These are phyloP conservation scores for Coleophoma crateriformis DNA, from an alignment of 2,329 filamentous ascomycete genomes.

Conservation along the genomic window DNA sequence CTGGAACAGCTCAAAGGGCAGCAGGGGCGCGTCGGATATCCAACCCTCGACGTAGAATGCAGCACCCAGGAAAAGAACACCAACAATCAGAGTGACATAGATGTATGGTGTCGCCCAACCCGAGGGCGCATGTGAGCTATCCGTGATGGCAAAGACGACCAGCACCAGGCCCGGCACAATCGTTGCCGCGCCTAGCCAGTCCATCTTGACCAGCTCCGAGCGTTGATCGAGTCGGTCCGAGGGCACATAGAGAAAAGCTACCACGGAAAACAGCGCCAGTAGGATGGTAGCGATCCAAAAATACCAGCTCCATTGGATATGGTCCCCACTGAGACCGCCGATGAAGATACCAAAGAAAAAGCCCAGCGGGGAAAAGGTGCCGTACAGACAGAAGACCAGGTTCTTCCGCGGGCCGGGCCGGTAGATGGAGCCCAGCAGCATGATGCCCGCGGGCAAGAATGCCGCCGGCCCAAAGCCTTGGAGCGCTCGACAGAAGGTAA, in stretches of 20 bases:
- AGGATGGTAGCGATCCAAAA: conserved; percentile 57
- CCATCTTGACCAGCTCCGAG: conserved; percentile 57
- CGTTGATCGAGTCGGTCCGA: conserved; percentile 50
- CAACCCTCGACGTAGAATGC: conserved; percentile 69
- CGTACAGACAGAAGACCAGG: conserved; percentile 49
- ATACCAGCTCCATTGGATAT: conserved; percentile 54
- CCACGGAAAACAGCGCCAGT: conserved; percentile 33
- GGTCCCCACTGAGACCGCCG: conserved; percentile 51
- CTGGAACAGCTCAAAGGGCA: conserved; percentile 63
- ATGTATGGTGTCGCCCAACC: conserved; percentile 70
- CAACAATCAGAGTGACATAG: conserved; percentile 54
- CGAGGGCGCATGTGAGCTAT: conserved; percentile 58
- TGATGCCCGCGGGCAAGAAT: conserved; percentile 61
- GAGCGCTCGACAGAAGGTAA: conserved; percentile 64
- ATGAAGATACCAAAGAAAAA: conserved; percentile 57
- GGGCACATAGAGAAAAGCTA: conserved; percentile 43
- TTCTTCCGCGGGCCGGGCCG: conserved; percentile 62
- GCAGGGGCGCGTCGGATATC: conserved; percentile 59
- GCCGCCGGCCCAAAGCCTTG: conserved; percentile 68
- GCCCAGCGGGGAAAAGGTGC: conserved; percentile 42
- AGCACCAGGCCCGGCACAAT: conserved; percentile 61
- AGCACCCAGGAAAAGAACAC: conserved; percentile 48
- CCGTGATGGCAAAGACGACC: conserved; percentile 67
- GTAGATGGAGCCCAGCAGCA: conserved; percentile 56
- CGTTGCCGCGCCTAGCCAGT: conserved; percentile 55